These are phyloP conservation scores for Hanseniaspora uvarum DNA, from an alignment of 1,139 yeast genomes.

Conservation along the genomic window DNA sequence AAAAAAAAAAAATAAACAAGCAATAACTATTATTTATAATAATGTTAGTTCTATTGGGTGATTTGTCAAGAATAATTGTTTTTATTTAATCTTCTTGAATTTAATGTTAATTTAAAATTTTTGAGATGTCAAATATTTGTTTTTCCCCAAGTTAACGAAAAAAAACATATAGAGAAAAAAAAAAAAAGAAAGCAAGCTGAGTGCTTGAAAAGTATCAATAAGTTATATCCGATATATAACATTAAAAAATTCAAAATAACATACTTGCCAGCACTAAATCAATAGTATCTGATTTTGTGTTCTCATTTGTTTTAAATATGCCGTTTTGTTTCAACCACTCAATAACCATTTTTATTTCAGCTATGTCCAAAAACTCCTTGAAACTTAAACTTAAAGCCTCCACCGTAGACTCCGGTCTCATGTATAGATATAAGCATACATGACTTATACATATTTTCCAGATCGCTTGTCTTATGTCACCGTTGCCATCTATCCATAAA, in stretches of 20 bases:
- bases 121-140: background rate
- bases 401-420: constrained; percentile 55
- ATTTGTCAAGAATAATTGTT: background rate
- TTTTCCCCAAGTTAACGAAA: background rate
- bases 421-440: constrained; percentile 43
- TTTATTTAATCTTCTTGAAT: too few species aligned
- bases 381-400: constrained; percentile 34
- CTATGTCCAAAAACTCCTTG: constrained; percentile 36
- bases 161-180: background rate
- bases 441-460: constrained; percentile 50
- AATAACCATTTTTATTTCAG: constrained; percentile 44
- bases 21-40: too few species aligned
- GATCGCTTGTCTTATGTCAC: constrained; percentile 46
- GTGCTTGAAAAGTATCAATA: background rate
- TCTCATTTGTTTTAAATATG: constrained; percentile 29
- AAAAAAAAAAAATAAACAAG: too few species aligned
- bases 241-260: background rate
- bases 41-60: background rate
- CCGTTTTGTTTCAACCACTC: constrained; percentile 47
- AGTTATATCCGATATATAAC: background rate
- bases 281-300: background rate
- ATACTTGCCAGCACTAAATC: background rate
- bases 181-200: background rate
- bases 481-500: constrained; percentile 62
- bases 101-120: background rate